Base-by-base conservation (phyloP, 768 basidiomycete species). In the Boletus edulis region DNA sequence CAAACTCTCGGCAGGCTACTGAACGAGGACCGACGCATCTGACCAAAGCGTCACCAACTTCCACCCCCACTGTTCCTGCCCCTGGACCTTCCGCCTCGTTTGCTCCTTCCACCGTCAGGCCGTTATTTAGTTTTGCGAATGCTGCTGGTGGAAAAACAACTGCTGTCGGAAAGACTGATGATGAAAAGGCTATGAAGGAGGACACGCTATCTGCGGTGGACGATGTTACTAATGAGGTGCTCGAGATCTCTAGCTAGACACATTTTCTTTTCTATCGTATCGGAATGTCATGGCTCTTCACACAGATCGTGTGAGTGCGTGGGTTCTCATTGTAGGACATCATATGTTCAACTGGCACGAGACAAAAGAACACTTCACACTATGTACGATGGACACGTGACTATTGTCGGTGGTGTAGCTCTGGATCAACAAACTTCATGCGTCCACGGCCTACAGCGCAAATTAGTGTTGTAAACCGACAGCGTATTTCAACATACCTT, bases 121-220 rank as follows among this genome's bases (percentile, higher is more conserved):
- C 91, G 0, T 77, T 81, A 5, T 76, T 94, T 60, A 93, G 91
- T 66, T 95, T 95, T 62, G 91, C 92, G 0, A 86, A 78, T 51
- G 92, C 86, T 38, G 88, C 89, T 2, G 78, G 81, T 15, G 61
- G 62, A 18, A 73, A 63, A 56, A 54, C 53, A 27, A 51, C 61
- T 22, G 41, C 56, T 45, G 52, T 46, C 0, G 56, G 6, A 40
- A 64, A 54, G 39, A 61, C 57, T 41, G 62, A 69, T 22, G 63
- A 63, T 35, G 48, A 59, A 32, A 52, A 55, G n/a, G 46, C 18
- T 43, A 37, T 15, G 4, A 54, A 57, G 24, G 62, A 58, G 32
- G 60, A 58, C 5, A 14, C 35, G 20, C 31, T 17, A 2, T 12
- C 47, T 7, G 45, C 35, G 20, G 39, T 41, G 14, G 65, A 67